Conservation (phyloP, 306 rosid genomes). For the Glycine latifolia region DNA sequence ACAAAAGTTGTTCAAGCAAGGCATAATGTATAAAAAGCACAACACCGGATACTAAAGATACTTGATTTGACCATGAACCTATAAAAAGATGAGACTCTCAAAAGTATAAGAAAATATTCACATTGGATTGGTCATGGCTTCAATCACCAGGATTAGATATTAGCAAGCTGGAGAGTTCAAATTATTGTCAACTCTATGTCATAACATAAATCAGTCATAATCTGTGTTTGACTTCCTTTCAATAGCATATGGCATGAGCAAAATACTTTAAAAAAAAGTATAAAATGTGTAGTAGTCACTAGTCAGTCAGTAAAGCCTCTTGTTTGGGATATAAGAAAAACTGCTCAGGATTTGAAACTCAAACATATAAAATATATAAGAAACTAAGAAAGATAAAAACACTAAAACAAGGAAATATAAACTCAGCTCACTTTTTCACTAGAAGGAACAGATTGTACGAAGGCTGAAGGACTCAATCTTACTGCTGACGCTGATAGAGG, state of each 20-base stretch:
- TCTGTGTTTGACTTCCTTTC: neutral
- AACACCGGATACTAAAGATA: neutral
- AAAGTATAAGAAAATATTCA: neutral
- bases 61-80: slow-evolving; percentile 29
- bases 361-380: neutral
- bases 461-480: slow-evolving; percentile 56
- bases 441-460: slow-evolving; percentile 52
- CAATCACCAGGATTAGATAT: neutral
- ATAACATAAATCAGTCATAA: neutral
- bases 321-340: slow-evolving; percentile 6
- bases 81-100: neutral
- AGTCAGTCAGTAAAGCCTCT: neutral
- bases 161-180: slow-evolving; percentile 8
- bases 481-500: slow-evolving; percentile 59
- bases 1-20: neutral
- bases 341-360: neutral
- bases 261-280: neutral
- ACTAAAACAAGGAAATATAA: slow-evolving; percentile 24
- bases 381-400: neutral
- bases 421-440: slow-evolving; percentile 61
- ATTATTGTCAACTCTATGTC: neutral
- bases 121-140: neutral
- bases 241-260: neutral
- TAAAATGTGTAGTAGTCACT: neutral
- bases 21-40: neutral